Percentiles rank a stretch among this genome's conserved stretches.
Evolutionary conservation across 331 rosid genomes (phyloP).

Genomic region (Stylosanthes scabra): DNA sequence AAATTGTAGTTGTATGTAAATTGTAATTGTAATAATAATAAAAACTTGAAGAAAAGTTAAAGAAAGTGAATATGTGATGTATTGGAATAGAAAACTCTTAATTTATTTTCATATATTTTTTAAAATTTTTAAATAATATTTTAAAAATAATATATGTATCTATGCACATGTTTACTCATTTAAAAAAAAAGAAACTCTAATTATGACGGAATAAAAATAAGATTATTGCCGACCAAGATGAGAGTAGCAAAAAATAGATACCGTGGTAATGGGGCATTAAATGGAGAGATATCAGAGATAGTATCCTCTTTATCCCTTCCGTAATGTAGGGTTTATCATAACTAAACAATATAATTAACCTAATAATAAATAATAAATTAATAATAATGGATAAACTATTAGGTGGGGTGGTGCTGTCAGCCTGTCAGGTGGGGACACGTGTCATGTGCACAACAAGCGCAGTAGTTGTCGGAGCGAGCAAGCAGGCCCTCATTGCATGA

Average conservation of each 20-base stretch:
- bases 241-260: not conserved
- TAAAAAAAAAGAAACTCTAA: not conserved
- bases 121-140: too few species aligned
- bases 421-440: constrained; percentile 1
- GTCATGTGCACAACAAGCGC: constrained; percentile 15
- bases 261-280: not conserved
- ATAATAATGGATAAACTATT: not conserved
- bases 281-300: not conserved
- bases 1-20: too few species aligned
- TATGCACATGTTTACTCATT: too few species aligned
- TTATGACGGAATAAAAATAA: not conserved
- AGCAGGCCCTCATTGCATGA: not conserved
- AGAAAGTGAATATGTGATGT: too few species aligned
- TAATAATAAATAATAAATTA: too few species aligned
- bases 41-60: too few species aligned
- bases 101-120: too few species aligned
- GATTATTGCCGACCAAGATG: constrained; percentile 12
- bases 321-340: not conserved
- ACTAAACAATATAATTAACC: not conserved
- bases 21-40: too few species aligned
- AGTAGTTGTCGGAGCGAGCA: not conserved
- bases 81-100: too few species aligned
- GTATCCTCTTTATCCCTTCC: constrained; percentile 8
- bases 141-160: too few species aligned
- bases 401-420: constrained; percentile 5